Conservation (phyloP, 129 eudicot genomes). For the Flaveria ramosissima region DNA sequence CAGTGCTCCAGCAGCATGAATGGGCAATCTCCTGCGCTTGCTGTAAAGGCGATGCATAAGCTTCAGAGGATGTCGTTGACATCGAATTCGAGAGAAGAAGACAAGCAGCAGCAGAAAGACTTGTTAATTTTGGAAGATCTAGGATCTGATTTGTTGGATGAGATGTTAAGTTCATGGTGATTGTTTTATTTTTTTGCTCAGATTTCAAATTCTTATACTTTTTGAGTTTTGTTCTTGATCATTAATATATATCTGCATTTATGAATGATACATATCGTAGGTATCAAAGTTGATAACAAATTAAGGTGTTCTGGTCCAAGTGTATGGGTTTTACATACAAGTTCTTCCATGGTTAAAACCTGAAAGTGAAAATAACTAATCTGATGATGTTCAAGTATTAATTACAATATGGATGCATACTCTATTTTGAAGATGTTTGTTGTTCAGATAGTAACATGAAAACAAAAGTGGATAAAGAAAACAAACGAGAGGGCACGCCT, state of each 20-base stretch:
- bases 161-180: slow-evolving; percentile 38
- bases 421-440: too few relatives aligned
- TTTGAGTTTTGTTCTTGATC: not conserved
- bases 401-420: too few relatives aligned
- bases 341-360: too few relatives aligned
- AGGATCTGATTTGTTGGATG: slow-evolving; percentile 54
- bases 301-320: too few relatives aligned
- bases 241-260: not conserved
- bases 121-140: slow-evolving; percentile 47
- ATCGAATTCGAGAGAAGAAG: slow-evolving; percentile 12
- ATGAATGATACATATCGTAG: not conserved
- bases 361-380: too few relatives aligned
- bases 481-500: too few relatives aligned
- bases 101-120: slow-evolving; percentile 21
- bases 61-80: slow-evolving; percentile 27
- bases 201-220: not conserved
- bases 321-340: too few relatives aligned
- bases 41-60: slow-evolving; percentile 46
- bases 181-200: not conserved
- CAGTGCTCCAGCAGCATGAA: slow-evolving; percentile 5
- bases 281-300: too few relatives aligned
- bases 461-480: too few relatives aligned
- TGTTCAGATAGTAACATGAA: too few relatives aligned
- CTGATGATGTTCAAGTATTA: too few relatives aligned
- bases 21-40: slow-evolving; percentile 47